Percentiles rank a stretch among this genome's conserved stretches.
These are phyloP conservation scores for Gyromitra esculenta DNA, from an alignment of 2,329 filamentous ascomycete genomes.

Conservation along the genomic window DNA sequence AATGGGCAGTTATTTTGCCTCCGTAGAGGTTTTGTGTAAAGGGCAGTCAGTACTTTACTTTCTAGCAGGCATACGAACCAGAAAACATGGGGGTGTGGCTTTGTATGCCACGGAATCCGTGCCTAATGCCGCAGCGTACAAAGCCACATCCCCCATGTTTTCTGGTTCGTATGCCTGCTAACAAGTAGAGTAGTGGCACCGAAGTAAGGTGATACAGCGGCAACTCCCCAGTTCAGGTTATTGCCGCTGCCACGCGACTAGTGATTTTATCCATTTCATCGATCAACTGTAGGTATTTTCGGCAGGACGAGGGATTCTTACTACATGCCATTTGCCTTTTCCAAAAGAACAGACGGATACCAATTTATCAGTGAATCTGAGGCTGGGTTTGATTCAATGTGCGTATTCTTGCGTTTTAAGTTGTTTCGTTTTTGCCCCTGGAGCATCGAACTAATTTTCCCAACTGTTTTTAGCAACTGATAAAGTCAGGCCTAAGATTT, in stretches of 20 bases:
- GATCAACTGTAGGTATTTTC: background rate
- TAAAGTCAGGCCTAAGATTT: background rate
- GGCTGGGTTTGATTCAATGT: background rate
- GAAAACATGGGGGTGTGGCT: too few relatives aligned
- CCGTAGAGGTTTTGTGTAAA: background rate
- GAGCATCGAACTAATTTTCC: background rate
- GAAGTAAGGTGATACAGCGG: background rate
- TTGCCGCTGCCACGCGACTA: background rate
- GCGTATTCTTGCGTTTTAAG: background rate
- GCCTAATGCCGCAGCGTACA: too few relatives aligned
- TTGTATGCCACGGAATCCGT: too few relatives aligned
- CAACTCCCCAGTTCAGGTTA: background rate
- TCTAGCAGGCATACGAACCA: too few relatives aligned
- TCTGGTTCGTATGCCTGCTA: too few relatives aligned
- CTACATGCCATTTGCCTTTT: background rate
- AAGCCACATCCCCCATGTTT: too few relatives aligned
- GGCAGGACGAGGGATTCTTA: background rate
- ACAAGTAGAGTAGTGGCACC: background rate
- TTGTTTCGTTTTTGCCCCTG: background rate
- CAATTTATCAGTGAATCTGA: too few relatives aligned
- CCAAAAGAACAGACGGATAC: too few relatives aligned
- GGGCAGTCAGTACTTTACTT: too few relatives aligned
- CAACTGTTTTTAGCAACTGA: too few relatives aligned
- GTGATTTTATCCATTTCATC: slow-evolving; percentile 1
- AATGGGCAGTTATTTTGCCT: background rate